Evolutionary conservation across 2,329 filamentous ascomycete genomes (phyloP).

Genomic region (Dendrostoma leiphaemia): DNA sequence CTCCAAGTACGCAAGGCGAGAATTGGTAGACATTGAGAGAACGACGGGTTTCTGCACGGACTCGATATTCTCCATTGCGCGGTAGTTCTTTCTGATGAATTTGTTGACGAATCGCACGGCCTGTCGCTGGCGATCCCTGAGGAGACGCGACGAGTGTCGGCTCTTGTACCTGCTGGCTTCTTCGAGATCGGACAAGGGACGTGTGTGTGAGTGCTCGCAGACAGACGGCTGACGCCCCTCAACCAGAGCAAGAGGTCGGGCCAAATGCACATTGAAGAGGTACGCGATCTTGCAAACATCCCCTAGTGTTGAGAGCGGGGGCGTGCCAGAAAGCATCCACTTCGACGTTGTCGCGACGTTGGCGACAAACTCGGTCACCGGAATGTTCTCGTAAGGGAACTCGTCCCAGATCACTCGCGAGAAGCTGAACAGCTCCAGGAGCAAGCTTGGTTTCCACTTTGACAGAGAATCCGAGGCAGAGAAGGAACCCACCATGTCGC

Average conservation of each 20-base stretch:
- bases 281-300: constrained; percentile 34
- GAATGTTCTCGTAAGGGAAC: constrained; percentile 37
- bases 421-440: constrained; percentile 38
- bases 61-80: constrained; percentile 25
- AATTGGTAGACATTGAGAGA: constrained; percentile 20
- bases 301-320: constrained; percentile 33
- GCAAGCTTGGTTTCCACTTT: background rate
- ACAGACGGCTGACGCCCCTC: constrained; percentile 34
- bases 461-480: background rate
- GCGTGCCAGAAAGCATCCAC: constrained; percentile 44
- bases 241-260: constrained; percentile 31
- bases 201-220: constrained; percentile 30
- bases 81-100: constrained; percentile 49
- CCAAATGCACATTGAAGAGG: constrained; percentile 38
- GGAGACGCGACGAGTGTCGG: constrained; percentile 32
- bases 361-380: constrained; percentile 32
- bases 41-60: constrained; percentile 26
- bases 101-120: constrained; percentile 56
- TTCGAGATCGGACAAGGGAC: constrained; percentile 31
- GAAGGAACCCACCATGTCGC: background rate
- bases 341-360: constrained; percentile 32
- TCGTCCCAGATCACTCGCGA: constrained; percentile 41
- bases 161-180: constrained; percentile 30
- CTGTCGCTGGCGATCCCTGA: constrained; percentile 33
- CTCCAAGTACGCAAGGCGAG: constrained; percentile 6